phyloP scores from a whole-genome alignment of 352 stramenopile genomes.

The Phytophthora melonis region DNA sequence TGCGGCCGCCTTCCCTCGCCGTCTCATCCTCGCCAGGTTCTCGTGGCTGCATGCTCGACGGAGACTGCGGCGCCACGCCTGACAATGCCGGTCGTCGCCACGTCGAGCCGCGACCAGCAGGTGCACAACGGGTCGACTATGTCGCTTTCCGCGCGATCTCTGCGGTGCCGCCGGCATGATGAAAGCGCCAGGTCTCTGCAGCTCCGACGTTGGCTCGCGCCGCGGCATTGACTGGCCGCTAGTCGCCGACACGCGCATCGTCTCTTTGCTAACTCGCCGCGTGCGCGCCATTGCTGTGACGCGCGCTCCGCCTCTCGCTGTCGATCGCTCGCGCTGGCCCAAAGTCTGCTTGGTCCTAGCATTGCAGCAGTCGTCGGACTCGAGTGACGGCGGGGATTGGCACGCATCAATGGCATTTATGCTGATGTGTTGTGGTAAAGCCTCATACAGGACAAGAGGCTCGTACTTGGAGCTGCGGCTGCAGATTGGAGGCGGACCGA shows the following conservation, averaged over 20 bases:
- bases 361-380: slow-evolving; percentile 11
- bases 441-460: background rate
- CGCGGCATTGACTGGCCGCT: slow-evolving; percentile 27
- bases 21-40: slow-evolving; percentile 31
- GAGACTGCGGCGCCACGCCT: slow-evolving; percentile 8
- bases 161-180: slow-evolving; percentile 16
- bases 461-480: background rate
- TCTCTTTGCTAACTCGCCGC: slow-evolving; percentile 27
- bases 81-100: slow-evolving; percentile 17
- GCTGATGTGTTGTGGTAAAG: background rate
- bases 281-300: slow-evolving; percentile 22
- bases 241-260: slow-evolving; percentile 15
- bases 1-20: slow-evolving; percentile 9
- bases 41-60: slow-evolving; percentile 9
- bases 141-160: slow-evolving; percentile 26
- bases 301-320: slow-evolving; percentile 36
- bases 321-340: slow-evolving; percentile 14
- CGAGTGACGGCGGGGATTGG: background rate
- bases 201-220: slow-evolving; percentile 5
- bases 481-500: slow-evolving; percentile 7
- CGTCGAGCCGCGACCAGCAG: slow-evolving; percentile 1
- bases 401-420: too few species aligned
- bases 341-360: slow-evolving; percentile 5
- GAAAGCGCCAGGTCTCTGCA: slow-evolving; percentile 31
- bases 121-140: slow-evolving; percentile 29